Percentiles rank a stretch among this genome's conserved stretches.
Conservation (phyloP, 345 rosid species). For the Rubroshorea leprosula region DNA sequence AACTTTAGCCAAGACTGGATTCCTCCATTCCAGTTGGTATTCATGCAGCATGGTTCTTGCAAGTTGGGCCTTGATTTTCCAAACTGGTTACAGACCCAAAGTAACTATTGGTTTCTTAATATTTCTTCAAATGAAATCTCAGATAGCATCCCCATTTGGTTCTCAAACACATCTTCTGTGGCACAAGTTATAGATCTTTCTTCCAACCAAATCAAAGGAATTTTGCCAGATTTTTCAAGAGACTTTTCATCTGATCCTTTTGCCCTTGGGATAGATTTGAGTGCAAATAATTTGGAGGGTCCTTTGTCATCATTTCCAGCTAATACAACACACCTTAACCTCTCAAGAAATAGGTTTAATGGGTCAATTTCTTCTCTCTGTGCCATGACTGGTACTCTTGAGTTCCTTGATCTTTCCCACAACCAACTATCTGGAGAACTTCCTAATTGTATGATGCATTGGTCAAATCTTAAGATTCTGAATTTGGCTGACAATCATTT, state of each 20-base stretch:
- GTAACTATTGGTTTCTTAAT: neutral
- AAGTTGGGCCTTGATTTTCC: slow-evolving; percentile 9
- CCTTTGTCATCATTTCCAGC: neutral
- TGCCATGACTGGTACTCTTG: neutral
- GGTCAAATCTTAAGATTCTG: neutral
- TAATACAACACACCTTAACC: neutral
- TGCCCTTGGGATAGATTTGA: slow-evolving; percentile 6
- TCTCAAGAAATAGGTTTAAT: slow-evolving; percentile 4
- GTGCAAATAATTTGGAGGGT: slow-evolving; percentile 4
- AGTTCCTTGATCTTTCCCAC: slow-evolving; percentile 4
- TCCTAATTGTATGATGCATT: neutral
- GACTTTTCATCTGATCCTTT: neutral
- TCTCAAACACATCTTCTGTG: neutral
- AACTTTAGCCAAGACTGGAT: slow-evolving; percentile 3
- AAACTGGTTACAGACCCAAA: slow-evolving; percentile 4
- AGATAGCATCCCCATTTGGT: slow-evolving; percentile 1
- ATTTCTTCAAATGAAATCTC: neutral
- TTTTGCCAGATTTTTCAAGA: neutral
- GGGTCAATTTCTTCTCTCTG: neutral
- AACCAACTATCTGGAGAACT: slow-evolving; percentile 2
- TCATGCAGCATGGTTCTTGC: neutral
- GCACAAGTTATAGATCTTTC: neutral
- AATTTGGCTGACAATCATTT: neutral
- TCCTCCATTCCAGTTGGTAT: neutral
- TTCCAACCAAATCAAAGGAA: neutral